Evolutionary conservation across 148 eudicot genomes (phyloP).

Genomic region (Linanthus parryae): DNA sequence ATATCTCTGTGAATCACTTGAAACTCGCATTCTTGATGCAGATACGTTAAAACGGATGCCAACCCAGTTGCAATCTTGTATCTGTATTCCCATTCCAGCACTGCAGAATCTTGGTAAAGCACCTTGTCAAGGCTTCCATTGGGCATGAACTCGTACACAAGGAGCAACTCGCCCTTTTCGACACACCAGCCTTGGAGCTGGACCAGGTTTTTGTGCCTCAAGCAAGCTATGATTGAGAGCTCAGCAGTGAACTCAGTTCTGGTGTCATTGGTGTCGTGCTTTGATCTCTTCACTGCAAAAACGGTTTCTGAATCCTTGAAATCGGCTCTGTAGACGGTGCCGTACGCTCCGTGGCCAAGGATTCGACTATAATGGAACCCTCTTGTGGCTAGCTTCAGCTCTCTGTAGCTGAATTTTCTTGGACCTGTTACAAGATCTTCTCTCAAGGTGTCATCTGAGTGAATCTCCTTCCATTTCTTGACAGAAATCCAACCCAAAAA

Average conservation of each 20-base stretch:
- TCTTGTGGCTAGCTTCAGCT: constrained; percentile 4
- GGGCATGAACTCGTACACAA: constrained; percentile 50
- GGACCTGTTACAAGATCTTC: constrained; percentile 6
- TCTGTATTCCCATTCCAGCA: constrained; percentile 53
- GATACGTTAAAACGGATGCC: constrained; percentile 68
- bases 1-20: constrained; percentile 78
- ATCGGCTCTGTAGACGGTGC: constrained; percentile 6
- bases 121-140: constrained; percentile 73
- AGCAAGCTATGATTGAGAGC: constrained; percentile 31
- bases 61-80: constrained; percentile 68
- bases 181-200: constrained; percentile 48
- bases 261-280: constrained; percentile 3
- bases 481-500: constrained; percentile 8
- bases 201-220: constrained; percentile 45
- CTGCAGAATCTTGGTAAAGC: constrained; percentile 37
- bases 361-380: constrained; percentile 6
- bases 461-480: constrained; percentile 4
- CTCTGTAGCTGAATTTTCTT: constrained; percentile 6
- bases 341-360: constrained; percentile 5
- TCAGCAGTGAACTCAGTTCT: constrained; percentile 24
- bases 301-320: neutral
- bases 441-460: constrained; percentile 1
- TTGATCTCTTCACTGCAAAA: constrained; percentile 6
- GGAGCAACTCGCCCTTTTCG: constrained; percentile 38
- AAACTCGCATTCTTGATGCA: constrained; percentile 83